phyloP scores from a whole-genome alignment of 352 stramenopile species.

The Aphanomyces euteiches region DNA sequence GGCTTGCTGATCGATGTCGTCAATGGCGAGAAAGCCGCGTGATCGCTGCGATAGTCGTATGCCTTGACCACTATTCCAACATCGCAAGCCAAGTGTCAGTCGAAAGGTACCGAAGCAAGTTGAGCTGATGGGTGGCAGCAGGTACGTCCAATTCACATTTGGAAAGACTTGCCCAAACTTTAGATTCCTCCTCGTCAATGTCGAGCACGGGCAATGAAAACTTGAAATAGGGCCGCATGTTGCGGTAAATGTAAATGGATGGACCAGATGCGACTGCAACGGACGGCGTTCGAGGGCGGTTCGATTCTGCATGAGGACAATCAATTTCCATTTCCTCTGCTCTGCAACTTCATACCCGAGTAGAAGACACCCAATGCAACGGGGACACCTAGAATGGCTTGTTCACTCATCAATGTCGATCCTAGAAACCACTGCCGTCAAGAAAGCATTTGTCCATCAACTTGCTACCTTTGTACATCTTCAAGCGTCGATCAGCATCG shows the following conservation, averaged over 20 bases:
- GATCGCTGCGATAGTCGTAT: slow-evolving; percentile 69
- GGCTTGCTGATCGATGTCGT: slow-evolving; percentile 77
- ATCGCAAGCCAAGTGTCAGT: background rate
- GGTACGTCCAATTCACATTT: slow-evolving; percentile 74
- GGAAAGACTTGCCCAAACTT: slow-evolving; percentile 60
- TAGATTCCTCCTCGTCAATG: slow-evolving; percentile 61
- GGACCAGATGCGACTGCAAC: slow-evolving; percentile 82
- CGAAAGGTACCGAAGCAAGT: slow-evolving; percentile 46
- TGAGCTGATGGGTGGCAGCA: slow-evolving; percentile 57
- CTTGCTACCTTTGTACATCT: slow-evolving; percentile 79
- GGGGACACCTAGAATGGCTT: slow-evolving; percentile 72
- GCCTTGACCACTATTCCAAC: slow-evolving; percentile 43
- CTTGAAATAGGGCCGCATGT: slow-evolving; percentile 89
- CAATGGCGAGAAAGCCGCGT: slow-evolving; percentile 64
- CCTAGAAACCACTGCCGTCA: slow-evolving; percentile 9
- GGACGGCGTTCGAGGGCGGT: slow-evolving; percentile 64
- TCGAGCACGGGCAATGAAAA: slow-evolving; percentile 82
- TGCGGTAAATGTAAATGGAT: slow-evolving; percentile 89
- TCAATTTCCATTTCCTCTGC: no score
- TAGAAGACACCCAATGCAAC: slow-evolving; percentile 77
- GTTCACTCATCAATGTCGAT: slow-evolving; percentile 73
- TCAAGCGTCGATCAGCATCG: slow-evolving; percentile 74
- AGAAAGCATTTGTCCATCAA: background rate
- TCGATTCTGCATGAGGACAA: slow-evolving; percentile 41
- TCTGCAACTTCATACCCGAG: slow-evolving; percentile 36